A percentile compares a stretch with the other conserved stretches of the same genome.
Evolutionary conservation across 2,329 filamentous ascomycete species (phyloP).

Genomic region (Curvularia sp.): DNA sequence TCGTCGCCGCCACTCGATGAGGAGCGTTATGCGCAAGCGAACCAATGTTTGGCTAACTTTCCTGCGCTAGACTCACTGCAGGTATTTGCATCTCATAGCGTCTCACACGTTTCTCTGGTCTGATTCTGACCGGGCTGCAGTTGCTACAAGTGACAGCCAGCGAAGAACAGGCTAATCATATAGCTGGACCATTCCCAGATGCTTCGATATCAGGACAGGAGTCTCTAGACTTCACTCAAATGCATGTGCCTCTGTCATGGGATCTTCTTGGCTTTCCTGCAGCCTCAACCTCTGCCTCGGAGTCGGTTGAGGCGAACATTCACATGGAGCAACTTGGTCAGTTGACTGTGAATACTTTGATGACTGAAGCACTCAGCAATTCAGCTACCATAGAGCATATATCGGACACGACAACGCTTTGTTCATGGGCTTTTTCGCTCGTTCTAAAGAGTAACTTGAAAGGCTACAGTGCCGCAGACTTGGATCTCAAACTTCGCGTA

Average conservation of each 20-base stretch:
- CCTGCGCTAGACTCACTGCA: not conserved
- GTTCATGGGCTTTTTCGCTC: slow-evolving; percentile 29
- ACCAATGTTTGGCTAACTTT: not conserved
- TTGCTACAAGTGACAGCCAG: not conserved
- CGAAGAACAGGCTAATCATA: not conserved
- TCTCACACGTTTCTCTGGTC: not conserved
- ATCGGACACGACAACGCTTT: slow-evolving; percentile 27
- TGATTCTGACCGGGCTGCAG: not conserved
- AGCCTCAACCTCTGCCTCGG: not conserved
- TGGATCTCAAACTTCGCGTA: slow-evolving; percentile 25
- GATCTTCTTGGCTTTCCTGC: not conserved
- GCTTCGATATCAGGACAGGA: not conserved
- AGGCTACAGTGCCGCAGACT: slow-evolving; percentile 19
- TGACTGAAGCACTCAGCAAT: slow-evolving; percentile 13
- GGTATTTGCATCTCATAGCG: not conserved
- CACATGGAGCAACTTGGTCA: not conserved
- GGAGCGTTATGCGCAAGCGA: not conserved
- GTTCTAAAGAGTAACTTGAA: slow-evolving; percentile 22
- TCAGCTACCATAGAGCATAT: slow-evolving; percentile 6
- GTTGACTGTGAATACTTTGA: not conserved
- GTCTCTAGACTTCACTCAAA: not conserved
- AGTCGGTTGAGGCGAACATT: not conserved
- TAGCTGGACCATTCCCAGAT: not conserved
- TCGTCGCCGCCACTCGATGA: not conserved
- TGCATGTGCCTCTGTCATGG: not conserved